A percentile compares a stretch with the other conserved stretches of the same genome.
Conservation (phyloP, 2,329 filamentous ascomycete species). For the Pseudohalonectria lignicola region DNA sequence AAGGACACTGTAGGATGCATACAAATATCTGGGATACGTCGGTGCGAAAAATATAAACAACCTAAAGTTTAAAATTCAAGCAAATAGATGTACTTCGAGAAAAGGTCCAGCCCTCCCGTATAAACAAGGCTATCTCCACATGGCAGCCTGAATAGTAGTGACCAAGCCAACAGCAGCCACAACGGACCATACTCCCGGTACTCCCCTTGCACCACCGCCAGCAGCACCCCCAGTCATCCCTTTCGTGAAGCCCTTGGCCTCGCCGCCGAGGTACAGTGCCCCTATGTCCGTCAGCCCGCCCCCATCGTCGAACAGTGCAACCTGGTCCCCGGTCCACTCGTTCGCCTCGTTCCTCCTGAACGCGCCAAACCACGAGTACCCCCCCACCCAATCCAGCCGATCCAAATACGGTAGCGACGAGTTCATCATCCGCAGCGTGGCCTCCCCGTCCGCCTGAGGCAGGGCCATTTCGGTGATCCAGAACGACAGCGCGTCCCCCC, state of each 20-base stretch:
- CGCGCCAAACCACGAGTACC: constrained; percentile 67
- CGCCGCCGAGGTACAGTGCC: constrained; percentile 59
- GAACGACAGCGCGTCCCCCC: constrained; percentile 10
- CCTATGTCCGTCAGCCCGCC: constrained; percentile 68
- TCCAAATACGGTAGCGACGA: constrained; percentile 56
- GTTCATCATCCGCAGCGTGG: constrained; percentile 59
- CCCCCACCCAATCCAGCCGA: constrained; percentile 46
- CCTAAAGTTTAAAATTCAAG: too few relatives aligned
- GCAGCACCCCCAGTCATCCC: constrained; percentile 13
- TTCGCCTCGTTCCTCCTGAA: constrained; percentile 56
- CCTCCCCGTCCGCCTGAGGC: constrained; percentile 24
- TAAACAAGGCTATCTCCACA: too few relatives aligned
- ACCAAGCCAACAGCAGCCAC: background rate
- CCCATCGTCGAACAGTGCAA: constrained; percentile 56
- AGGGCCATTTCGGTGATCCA: constrained; percentile 31
- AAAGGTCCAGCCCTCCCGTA: too few relatives aligned
- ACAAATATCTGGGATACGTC: too few relatives aligned
- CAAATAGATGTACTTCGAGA: too few relatives aligned
- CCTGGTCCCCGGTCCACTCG: constrained; percentile 54
- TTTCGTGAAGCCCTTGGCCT: constrained; percentile 23
- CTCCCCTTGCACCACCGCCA: background rate
- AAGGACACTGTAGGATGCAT: too few relatives aligned
- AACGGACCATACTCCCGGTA: background rate
- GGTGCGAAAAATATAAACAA: too few relatives aligned
- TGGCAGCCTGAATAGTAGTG: too few relatives aligned